Evolutionary conservation across 2,329 filamentous ascomycete species (phyloP).

Genomic region (Immersiporthe knoxdaviesiana): DNA sequence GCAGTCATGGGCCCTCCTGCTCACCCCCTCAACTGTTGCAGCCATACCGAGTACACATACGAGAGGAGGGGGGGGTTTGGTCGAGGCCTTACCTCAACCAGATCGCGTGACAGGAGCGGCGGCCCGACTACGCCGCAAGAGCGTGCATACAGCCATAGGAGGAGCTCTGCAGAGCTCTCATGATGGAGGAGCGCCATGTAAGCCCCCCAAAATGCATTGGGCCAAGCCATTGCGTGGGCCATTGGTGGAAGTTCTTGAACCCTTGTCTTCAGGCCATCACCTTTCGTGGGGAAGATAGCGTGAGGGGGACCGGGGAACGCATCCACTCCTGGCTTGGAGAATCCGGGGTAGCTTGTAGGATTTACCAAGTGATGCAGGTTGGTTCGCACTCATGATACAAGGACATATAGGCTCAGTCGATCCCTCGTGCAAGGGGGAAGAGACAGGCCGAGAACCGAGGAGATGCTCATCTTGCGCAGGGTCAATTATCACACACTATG

Average conservation of each 20-base stretch:
- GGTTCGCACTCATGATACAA: neutral
- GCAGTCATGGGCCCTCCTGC: conserved; percentile 1
- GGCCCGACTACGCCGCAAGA: conserved; percentile 26
- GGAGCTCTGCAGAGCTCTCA: conserved; percentile 13
- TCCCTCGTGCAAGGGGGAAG: conserved; percentile 1
- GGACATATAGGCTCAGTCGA: neutral
- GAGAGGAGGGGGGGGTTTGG: too few species aligned
- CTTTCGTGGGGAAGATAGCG: conserved; percentile 3
- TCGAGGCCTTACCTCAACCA: conserved; percentile 5
- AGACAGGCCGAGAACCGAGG: neutral
- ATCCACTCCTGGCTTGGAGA: conserved; percentile 21
- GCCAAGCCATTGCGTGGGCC: neutral
- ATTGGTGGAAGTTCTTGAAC: conserved; percentile 29
- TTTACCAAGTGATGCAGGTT: conserved; percentile 11
- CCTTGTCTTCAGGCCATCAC: neutral
- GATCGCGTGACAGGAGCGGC: conserved; percentile 20
- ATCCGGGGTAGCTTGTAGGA: conserved; percentile 21
- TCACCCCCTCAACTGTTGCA: conserved; percentile 2
- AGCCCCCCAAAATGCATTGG: neutral
- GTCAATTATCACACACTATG: neutral
- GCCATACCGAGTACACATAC: too few species aligned
- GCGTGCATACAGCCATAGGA: neutral
- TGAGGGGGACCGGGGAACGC: neutral
- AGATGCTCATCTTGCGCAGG: neutral
- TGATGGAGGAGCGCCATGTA: neutral